Percentiles rank a stretch among this genome's conserved stretches.
Conservation (phyloP, 2,329 filamentous ascomycete species). For the Raffaelea ambrosiae region DNA sequence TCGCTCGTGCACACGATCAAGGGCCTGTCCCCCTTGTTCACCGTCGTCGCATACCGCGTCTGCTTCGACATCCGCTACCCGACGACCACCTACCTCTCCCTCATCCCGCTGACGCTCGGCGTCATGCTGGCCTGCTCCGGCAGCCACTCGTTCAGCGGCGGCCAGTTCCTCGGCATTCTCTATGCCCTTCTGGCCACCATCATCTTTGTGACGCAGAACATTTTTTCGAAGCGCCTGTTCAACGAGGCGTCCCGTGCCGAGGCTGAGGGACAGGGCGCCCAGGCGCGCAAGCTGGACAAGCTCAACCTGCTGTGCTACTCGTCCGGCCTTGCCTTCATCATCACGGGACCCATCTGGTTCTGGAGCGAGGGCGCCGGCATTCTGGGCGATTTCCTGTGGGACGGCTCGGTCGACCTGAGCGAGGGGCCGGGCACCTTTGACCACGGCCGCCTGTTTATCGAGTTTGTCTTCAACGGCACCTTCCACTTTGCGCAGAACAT, state of each 20-base stretch:
- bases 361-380: constrained; percentile 79
- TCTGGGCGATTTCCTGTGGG: constrained; percentile 66
- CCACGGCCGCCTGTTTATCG: constrained; percentile 64
- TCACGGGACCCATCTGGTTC: constrained; percentile 88
- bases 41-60: constrained; percentile 83
- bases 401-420: constrained; percentile 63
- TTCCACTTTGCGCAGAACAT: constrained; percentile 98
- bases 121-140: constrained; percentile 95
- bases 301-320: constrained; percentile 95
- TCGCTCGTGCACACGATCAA: constrained; percentile 98
- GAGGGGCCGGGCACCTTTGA: constrained; percentile 59
- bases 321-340: constrained; percentile 81
- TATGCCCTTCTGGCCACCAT: constrained; percentile 85
- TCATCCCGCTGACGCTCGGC: constrained; percentile 86
- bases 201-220: constrained; percentile 96
- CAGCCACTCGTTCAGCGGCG: constrained; percentile 59
- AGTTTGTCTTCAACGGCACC: constrained; percentile 93
- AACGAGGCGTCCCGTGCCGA: constrained; percentile 86
- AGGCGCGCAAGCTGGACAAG: constrained; percentile 82
- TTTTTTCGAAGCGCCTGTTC: constrained; percentile 96
- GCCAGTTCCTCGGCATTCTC: constrained; percentile 81
- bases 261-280: constrained; percentile 55
- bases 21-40: constrained; percentile 90
- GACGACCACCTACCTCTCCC: constrained; percentile 74
- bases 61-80: constrained; percentile 87